phyloP scores from a whole-genome alignment of 345 rosid species.

The Populus simonii region DNA sequence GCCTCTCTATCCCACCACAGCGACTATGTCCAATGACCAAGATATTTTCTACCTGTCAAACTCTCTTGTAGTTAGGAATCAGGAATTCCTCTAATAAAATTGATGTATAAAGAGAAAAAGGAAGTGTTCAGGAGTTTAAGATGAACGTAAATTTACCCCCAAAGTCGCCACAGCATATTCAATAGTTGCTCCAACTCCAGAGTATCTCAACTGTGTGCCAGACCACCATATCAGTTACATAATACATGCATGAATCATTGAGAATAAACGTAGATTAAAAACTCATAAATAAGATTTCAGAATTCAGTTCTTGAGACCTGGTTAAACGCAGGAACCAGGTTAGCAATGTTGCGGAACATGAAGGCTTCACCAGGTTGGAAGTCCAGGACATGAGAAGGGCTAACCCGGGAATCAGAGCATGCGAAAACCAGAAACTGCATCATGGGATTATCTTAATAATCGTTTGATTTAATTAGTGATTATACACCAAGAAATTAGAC shows the following conservation, averaged over 20 bases:
- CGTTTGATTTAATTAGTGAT: background rate
- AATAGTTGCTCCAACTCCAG: constrained; percentile 22
- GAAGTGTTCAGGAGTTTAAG: no score
- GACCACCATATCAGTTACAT: background rate
- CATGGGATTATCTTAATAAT: background rate
- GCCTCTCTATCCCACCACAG: constrained; percentile 28
- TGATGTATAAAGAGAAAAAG: background rate
- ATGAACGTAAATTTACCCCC: background rate
- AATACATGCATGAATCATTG: background rate
- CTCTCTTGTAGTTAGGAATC: background rate
- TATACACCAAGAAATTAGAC: background rate
- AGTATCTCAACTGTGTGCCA: constrained; percentile 16
- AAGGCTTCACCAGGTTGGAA: constrained; percentile 56
- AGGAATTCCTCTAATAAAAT: background rate
- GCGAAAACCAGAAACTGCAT: constrained; percentile 30
- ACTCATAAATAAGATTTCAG: background rate
- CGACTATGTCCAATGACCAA: constrained; percentile 21
- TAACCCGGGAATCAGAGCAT: constrained; percentile 53
- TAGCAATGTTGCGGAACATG: constrained; percentile 48
- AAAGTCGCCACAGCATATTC: constrained; percentile 17
- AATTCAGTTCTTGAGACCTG: constrained; percentile 24
- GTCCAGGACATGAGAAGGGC: constrained; percentile 48
- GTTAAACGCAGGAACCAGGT: constrained; percentile 51
- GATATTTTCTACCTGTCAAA: constrained; percentile 20
- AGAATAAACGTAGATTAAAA: background rate